Base-by-base conservation (phyloP, 169 alveolate genomes). In the Plasmodium cynomolgi region DNA sequence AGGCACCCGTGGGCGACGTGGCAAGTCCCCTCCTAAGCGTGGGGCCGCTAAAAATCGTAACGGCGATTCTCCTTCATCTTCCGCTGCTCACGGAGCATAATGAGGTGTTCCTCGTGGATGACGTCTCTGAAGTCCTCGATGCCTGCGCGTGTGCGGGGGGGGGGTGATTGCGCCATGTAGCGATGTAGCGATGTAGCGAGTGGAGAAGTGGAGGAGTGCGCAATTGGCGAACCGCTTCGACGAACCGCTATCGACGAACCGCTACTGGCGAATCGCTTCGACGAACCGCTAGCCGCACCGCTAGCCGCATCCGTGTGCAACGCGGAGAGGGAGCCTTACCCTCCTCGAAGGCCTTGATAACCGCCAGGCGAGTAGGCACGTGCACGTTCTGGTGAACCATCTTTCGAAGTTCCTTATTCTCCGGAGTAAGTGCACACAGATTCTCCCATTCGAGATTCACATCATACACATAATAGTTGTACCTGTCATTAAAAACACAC, bases 281-380 rank as follows among this genome's bases (percentile, higher is more conserved):
- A n/a, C n/a, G n/a, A n/a, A n/a, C n/a, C n/a, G n/a, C n/a, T n/a
- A n/a, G n/a, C n/a, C n/a, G n/a, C n/a, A n/a, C n/a, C n/a, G 33
- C 58, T 0, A 17, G n/a, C n/a, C 15, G 33, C 62, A n/a, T 82
- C 17, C 3, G 17, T 23, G 62, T 81, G 62, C n/a, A 74, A 74
- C 54, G 20, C 17, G 20, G 31, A 26, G 82, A 73, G 7, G 39
- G 3, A 31, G 39, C 44, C 54, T 81, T 15, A 91, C 95, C 95
- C 74, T 91, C 83, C 81, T 93, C 97, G 84, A 95, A 95, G 0
- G 97, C 97, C 75, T 88, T 84, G 58, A 93, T 95, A 8, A 95
- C 97, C 26, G 97, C 96, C 54, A 85, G 47, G n/a, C 97, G 81
- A 44, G 97, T 95, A 1, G 97, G 97, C 5, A 93, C 95, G 88